Conservation (phyloP, 129 eudicot species). For the Heracleum sosnowskyi region DNA sequence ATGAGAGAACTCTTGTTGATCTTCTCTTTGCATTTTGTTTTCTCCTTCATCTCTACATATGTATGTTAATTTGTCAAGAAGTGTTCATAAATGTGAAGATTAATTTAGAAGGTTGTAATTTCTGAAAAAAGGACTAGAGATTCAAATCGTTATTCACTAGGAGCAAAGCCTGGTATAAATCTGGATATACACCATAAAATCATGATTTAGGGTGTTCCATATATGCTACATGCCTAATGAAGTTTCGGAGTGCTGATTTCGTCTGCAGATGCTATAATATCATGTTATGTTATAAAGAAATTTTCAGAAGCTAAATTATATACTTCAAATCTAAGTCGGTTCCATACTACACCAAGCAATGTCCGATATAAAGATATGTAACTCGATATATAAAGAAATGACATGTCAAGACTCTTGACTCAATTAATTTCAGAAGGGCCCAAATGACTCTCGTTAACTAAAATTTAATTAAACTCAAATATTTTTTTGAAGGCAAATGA, state of each 20-base stretch:
- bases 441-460: background rate
- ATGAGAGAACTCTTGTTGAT: background rate
- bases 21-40: background rate
- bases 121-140: background rate
- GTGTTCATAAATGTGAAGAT: background rate
- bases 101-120: too few relatives aligned
- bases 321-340: background rate
- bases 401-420: background rate
- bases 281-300: too few relatives aligned
- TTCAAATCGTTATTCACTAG: background rate
- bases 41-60: background rate
- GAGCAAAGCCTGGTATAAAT: background rate
- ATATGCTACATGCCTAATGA: too few relatives aligned
- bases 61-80: background rate
- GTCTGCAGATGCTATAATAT: too few relatives aligned
- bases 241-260: too few relatives aligned
- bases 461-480: background rate
- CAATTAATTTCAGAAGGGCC: background rate
- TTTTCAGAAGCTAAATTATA: too few relatives aligned
- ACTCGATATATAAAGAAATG: background rate
- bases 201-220: background rate
- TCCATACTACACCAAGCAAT: background rate
- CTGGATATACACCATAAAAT: too few relatives aligned
- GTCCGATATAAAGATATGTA: background rate
- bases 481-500: background rate